phyloP scores from a whole-genome alignment of 768 basidiomycete species.

The Mycena kentingensis region DNA sequence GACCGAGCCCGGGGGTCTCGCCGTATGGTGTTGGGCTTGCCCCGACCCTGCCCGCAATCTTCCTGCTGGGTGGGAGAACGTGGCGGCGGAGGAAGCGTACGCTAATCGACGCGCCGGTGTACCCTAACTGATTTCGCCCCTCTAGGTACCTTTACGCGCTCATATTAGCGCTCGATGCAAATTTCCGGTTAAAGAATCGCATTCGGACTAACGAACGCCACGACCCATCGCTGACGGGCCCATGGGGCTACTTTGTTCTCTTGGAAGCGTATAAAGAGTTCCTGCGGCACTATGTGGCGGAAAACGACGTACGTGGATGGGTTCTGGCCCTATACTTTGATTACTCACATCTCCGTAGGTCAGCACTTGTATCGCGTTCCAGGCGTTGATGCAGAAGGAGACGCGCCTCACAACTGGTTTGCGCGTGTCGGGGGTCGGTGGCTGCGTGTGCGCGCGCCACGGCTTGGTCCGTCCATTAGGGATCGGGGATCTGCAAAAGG shows the following conservation, averaged over 20 bases:
- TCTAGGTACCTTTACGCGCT: conserved; percentile 17
- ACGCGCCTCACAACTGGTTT: conserved; percentile 16
- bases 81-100: conserved; percentile 1
- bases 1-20: conserved; percentile 8
- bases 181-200: conserved; percentile 23
- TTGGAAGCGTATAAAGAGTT: conserved; percentile 9
- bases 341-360: conserved; percentile 10
- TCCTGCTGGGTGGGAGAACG: conserved; percentile 17
- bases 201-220: conserved; percentile 5
- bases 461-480: conserved; percentile 20
- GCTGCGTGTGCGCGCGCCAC: conserved; percentile 20
- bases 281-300: conserved; percentile 4
- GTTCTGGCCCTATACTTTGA: too few relatives aligned
- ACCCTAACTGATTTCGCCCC: too few relatives aligned
- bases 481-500: conserved; percentile 27
- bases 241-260: conserved; percentile 19
- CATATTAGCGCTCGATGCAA: conserved; percentile 19
- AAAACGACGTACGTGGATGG: conserved; percentile 13
- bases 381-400: conserved; percentile 22
- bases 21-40: conserved; percentile 23
- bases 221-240: conserved; percentile 17
- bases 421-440: conserved; percentile 11
- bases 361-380: conserved; percentile 19
- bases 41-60: conserved; percentile 18
- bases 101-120: neutral